Percentiles rank a stretch among this genome's conserved stretches.
phyloP scores from a whole-genome alignment of 345 rosid species.

The Leavenworthia alabamica region DNA sequence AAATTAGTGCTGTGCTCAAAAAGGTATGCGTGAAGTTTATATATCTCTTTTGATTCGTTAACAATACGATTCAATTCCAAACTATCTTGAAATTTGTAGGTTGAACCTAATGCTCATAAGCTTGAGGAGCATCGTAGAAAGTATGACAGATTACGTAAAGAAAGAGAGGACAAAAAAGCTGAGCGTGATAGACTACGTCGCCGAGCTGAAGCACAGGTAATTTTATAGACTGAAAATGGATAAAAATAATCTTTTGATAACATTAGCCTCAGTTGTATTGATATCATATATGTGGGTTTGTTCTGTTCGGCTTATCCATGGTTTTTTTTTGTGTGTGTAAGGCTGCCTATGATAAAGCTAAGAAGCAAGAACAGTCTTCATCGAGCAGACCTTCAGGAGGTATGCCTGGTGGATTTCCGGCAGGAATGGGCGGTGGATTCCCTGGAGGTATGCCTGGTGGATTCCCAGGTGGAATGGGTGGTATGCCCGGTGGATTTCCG shows the following conservation, averaged over 20 bases:
- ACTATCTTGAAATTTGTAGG: slow-evolving; percentile 36
- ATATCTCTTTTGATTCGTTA: neutral
- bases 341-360: slow-evolving; percentile 96
- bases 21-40: slow-evolving; percentile 46
- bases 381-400: slow-evolving; percentile 64
- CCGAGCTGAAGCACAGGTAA: slow-evolving; percentile 92
- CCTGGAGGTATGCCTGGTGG: slow-evolving; percentile 43
- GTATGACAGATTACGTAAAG: slow-evolving; percentile 79
- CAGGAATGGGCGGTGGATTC: slow-evolving; percentile 40
- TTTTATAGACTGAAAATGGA: neutral
- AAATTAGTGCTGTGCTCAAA: slow-evolving; percentile 68
- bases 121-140: slow-evolving; percentile 93
- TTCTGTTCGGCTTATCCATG: neutral
- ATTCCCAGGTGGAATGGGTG: slow-evolving; percentile 43
- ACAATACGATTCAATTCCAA: neutral
- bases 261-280: neutral
- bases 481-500: slow-evolving; percentile 31
- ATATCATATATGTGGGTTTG: neutral
- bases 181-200: slow-evolving; percentile 66
- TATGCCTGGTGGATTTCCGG: slow-evolving; percentile 54
- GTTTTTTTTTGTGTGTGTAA: slow-evolving; percentile 12
- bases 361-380: slow-evolving; percentile 84
- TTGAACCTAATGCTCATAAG: slow-evolving; percentile 87
- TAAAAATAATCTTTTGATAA: neutral
- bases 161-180: slow-evolving; percentile 69